phyloP scores from a whole-genome alignment of 1,284 basidiomycete genomes.

The Boletellus deceptivus region DNA sequence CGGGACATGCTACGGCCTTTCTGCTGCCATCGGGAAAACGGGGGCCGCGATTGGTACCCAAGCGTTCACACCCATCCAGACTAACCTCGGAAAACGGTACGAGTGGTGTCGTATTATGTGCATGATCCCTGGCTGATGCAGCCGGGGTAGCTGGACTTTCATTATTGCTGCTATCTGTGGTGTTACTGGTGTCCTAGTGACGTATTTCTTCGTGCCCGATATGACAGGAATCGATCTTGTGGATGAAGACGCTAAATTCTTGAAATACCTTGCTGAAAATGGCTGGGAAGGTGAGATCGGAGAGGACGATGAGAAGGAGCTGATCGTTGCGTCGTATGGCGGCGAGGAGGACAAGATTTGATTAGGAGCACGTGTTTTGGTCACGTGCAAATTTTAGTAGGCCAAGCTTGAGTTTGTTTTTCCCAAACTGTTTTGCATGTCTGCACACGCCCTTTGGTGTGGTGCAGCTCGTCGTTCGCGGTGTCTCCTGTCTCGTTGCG shows the following conservation, averaged over 20 bases:
- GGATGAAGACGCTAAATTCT: constrained; percentile 63
- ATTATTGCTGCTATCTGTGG: constrained; percentile 72
- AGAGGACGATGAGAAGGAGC: constrained; percentile 46
- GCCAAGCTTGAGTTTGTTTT: neutral
- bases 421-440: constrained; percentile 26
- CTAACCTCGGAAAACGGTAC: constrained; percentile 61
- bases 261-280: constrained; percentile 57
- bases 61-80: constrained; percentile 74
- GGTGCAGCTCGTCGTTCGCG: constrained; percentile 22
- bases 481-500: constrained; percentile 16
- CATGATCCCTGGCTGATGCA: constrained; percentile 10
- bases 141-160: constrained; percentile 58
- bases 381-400: constrained; percentile 21
- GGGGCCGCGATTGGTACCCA: constrained; percentile 79
- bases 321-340: constrained; percentile 23
- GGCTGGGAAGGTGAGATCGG: constrained; percentile 69
- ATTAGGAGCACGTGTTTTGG: neutral
- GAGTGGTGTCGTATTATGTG: neutral
- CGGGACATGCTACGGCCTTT: constrained; percentile 70
- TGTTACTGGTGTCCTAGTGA: constrained; percentile 58
- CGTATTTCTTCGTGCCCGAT: constrained; percentile 69
- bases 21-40: constrained; percentile 71
- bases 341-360: constrained; percentile 16
- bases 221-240: constrained; percentile 69
- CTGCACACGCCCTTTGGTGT: constrained; percentile 28